Evolutionary conservation across 345 rosid species (phyloP).

Genomic region (Triadica sebifera): DNA sequence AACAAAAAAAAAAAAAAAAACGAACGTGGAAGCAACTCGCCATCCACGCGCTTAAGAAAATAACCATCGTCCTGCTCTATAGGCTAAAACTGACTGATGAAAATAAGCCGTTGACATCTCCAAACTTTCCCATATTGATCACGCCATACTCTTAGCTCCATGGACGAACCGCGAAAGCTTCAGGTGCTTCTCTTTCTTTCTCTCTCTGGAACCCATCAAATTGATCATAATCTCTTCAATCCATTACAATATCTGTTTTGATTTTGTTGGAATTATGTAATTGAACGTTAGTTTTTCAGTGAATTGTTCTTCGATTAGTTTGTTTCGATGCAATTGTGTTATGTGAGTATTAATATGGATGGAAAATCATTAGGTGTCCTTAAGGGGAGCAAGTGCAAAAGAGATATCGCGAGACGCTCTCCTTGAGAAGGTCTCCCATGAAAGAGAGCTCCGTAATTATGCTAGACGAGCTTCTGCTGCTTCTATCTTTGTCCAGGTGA

Average conservation of each 20-base stretch:
- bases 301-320: neutral
- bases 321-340: neutral
- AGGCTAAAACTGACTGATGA: no score
- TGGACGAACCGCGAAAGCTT: conserved; percentile 69
- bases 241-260: neutral
- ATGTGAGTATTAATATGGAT: conserved; percentile 5
- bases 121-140: neutral
- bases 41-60: neutral
- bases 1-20: neutral
- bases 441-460: conserved; percentile 76
- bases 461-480: conserved; percentile 74
- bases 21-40: neutral
- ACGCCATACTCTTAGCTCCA: conserved; percentile 18
- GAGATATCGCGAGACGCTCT: conserved; percentile 95
- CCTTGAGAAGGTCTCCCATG: conserved; percentile 75
- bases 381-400: conserved; percentile 85
- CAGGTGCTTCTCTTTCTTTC: conserved; percentile 41
- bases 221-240: neutral
- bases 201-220: neutral
- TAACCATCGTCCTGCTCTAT: no score
- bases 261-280: neutral
- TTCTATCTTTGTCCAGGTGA: conserved; percentile 65
- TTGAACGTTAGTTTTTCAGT: neutral
- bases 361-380: conserved; percentile 59
- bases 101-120: neutral